These are phyloP conservation scores for Cryptococcus deneoformans DNA, from an alignment of 1,284 basidiomycete genomes.

Conservation along the genomic window DNA sequence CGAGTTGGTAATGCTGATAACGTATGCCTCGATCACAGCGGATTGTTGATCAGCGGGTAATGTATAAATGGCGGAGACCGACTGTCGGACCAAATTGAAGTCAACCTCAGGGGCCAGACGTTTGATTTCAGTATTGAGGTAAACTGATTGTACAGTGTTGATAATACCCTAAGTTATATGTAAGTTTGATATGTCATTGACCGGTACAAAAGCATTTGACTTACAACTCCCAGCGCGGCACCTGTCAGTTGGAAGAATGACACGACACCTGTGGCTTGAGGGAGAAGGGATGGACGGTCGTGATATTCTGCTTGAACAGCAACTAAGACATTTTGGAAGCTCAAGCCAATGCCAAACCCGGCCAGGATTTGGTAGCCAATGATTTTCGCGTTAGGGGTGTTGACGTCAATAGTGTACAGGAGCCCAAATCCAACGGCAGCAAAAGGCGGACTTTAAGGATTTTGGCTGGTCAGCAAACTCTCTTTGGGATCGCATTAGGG, in stretches of 20 bases:
- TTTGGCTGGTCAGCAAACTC: background rate
- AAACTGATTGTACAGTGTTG: slow-evolving; percentile 45
- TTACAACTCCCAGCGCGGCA: slow-evolving; percentile 47
- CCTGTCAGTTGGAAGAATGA: slow-evolving; percentile 51
- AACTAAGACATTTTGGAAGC: slow-evolving; percentile 48
- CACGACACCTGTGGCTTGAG: slow-evolving; percentile 45
- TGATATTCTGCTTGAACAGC: slow-evolving; percentile 52
- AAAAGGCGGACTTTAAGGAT: slow-evolving; percentile 29
- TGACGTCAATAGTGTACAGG: slow-evolving; percentile 50
- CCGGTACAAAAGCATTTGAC: background rate
- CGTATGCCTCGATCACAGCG: slow-evolving; percentile 52
- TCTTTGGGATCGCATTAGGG: background rate
- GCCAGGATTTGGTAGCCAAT: slow-evolving; percentile 54
- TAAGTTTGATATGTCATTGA: background rate
- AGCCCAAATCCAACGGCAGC: slow-evolving; percentile 52
- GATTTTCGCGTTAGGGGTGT: slow-evolving; percentile 42
- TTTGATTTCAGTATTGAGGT: slow-evolving; percentile 32
- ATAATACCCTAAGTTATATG: slow-evolving; percentile 35
- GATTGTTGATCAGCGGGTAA: slow-evolving; percentile 33
- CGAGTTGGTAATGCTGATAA: slow-evolving; percentile 46
- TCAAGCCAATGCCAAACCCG: slow-evolving; percentile 44
- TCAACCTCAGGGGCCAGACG: slow-evolving; percentile 35
- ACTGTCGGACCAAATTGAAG: slow-evolving; percentile 38
- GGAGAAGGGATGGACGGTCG: slow-evolving; percentile 29
- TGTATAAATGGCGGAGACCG: slow-evolving; percentile 34